Evolutionary conservation across 192 early-diverging fungal genomes (phyloP).

Genomic region (Obelidium mucronatum): DNA sequence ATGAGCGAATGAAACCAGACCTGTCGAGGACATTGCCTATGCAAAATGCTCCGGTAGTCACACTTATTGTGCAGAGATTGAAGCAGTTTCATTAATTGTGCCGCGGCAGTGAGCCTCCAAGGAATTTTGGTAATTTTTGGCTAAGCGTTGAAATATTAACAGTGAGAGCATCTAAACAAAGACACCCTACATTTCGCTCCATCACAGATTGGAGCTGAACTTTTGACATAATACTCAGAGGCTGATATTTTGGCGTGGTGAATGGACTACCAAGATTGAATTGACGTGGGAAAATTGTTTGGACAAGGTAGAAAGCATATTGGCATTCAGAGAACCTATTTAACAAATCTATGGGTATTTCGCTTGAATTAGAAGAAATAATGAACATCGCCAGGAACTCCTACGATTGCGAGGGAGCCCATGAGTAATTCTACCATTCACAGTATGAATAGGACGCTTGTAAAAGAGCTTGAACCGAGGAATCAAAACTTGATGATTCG

Average conservation of each 20-base stretch:
- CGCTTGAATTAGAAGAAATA: neutral
- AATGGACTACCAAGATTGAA: conserved; percentile 4
- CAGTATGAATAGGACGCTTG: conserved; percentile 30
- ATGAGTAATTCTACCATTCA: conserved; percentile 19
- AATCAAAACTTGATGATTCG: conserved; percentile 21
- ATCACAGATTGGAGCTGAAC: neutral
- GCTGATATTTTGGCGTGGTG: conserved; percentile 8
- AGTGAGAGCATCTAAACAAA: neutral
- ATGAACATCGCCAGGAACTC: conserved; percentile 12
- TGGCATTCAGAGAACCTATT: neutral
- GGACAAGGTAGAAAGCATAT: neutral
- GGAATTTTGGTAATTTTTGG: neutral
- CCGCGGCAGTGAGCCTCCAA: conserved; percentile 36
- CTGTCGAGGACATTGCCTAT: conserved; percentile 39
- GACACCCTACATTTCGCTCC: neutral
- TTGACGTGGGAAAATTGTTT: conserved; percentile 23
- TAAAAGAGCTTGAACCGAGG: conserved; percentile 45
- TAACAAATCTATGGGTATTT: neutral
- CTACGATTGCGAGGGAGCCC: conserved; percentile 45
- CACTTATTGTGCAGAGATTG: conserved; percentile 28
- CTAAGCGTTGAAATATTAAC: neutral
- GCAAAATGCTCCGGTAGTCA: conserved; percentile 41
- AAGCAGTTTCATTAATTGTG: conserved; percentile 30
- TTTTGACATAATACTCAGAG: neutral
- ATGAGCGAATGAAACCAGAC: neutral